phyloP scores from a whole-genome alignment of 768 basidiomycete genomes.

The Chlorophyllum brunneum region DNA sequence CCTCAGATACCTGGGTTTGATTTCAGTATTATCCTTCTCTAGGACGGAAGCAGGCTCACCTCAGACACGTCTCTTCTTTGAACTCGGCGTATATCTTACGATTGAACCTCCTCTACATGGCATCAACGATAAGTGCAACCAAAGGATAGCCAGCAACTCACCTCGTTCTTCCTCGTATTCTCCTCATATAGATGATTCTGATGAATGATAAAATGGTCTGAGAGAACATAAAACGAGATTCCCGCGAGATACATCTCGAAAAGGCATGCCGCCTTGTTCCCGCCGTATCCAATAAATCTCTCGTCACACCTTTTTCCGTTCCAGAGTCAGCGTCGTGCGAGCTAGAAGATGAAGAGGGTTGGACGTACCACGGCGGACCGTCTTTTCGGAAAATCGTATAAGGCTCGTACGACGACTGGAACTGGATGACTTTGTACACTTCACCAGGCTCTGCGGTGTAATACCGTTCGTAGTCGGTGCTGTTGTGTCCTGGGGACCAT shows the following conservation, averaged over 20 bases:
- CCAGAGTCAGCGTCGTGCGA: constrained; percentile 1
- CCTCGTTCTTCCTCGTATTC: constrained; percentile 55
- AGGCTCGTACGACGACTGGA: constrained; percentile 85
- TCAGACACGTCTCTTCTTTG: constrained; percentile 68
- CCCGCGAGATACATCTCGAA: constrained; percentile 91
- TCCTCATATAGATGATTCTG: constrained; percentile 85
- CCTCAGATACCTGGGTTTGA: constrained; percentile 53
- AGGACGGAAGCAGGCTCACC: constrained; percentile 30
- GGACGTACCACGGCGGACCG: constrained; percentile 64
- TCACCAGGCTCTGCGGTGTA: constrained; percentile 57
- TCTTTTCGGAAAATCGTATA: constrained; percentile 81
- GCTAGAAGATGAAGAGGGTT: not conserved
- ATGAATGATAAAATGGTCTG: constrained; percentile 87
- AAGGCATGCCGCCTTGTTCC: constrained; percentile 89
- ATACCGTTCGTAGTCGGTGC: constrained; percentile 73
- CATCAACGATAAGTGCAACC: not conserved
- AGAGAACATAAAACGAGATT: constrained; percentile 76
- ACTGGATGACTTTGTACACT: constrained; percentile 71
- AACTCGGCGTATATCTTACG: constrained; percentile 72
- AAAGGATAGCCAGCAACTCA: constrained; percentile 20
- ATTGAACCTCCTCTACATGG: constrained; percentile 32
- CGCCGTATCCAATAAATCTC: constrained; percentile 87
- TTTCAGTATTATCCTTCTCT: not conserved
- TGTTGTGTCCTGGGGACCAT: constrained; percentile 79
- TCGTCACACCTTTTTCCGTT: constrained; percentile 72